Evolutionary conservation across 2,329 filamentous ascomycete genomes (phyloP), one percentile per base, ranked within the genome.

Genomic region (Trichoderma breve): DNA sequence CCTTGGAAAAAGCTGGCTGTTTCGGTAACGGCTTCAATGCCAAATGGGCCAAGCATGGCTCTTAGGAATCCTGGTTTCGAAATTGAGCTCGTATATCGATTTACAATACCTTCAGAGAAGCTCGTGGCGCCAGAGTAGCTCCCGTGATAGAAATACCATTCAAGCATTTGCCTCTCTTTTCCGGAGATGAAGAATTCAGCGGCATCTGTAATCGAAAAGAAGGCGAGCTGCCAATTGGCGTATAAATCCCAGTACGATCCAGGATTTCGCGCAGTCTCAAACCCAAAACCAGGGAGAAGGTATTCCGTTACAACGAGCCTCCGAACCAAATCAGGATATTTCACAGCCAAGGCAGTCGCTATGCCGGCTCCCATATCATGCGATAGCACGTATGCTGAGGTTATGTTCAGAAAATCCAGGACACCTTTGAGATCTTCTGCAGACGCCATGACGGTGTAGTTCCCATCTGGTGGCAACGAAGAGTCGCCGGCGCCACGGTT

Each of bases 291-390:
- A 0, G 83, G 84, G 3, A 85, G 78, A 1, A 74, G 39, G 63
- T 85, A 85, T 73, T 86, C 84, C 0, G 79, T 73, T 1, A 84
- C 24, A 3, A 76, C 80, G 3, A 86, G 72, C 36, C 77, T 76
- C 64, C 77, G 78, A 6, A 85, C 80, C 0, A 80, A 51, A 0
- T 73, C 72, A 0, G 81, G 82, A 72, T 84, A 71, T 67, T 81
- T 77, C 5, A 79, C 76, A 0, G 83, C 82, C 0, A 86, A 77
- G 0, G 83, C 82, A 0, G 80, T 74, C 3, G 83, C 83, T 34
- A 83, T 77, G 0, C 83, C 84, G 4, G 79, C 80, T 18, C 84
- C 84, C 71, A 85, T 85, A 71, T 86, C 84, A 73, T 86, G 84
- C 0, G 81, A 77, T 73, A 85, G 81, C 0, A 86, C 80, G 71